Conservation (phyloP, 371 early-diverging fungal species). For the Mortierella sp. region DNA sequence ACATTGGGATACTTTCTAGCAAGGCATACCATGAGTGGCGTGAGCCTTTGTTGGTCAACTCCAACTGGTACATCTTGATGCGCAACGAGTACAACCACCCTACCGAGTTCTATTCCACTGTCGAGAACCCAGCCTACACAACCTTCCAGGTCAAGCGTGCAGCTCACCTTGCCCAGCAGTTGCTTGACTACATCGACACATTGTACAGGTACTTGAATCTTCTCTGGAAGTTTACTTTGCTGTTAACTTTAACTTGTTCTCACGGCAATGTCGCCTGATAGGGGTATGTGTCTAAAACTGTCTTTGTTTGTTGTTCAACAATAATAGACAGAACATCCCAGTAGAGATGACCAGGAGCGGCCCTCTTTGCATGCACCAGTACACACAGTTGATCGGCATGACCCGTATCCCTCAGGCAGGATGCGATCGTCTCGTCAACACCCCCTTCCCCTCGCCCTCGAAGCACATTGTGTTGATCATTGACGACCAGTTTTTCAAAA, state of each 20-base stretch:
- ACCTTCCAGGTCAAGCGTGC: slow-evolving; percentile 89
- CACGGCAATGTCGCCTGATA: not conserved
- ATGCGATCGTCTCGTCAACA: slow-evolving; percentile 71
- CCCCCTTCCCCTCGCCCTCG: slow-evolving; percentile 62
- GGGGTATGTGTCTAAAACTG: not conserved
- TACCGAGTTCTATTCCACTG: slow-evolving; percentile 60
- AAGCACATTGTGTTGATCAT: slow-evolving; percentile 82
- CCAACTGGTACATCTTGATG: slow-evolving; percentile 89
- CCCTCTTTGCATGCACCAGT: slow-evolving; percentile 90
- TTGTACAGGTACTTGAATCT: slow-evolving; percentile 67
- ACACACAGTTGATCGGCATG: slow-evolving; percentile 80
- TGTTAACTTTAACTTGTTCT: slow-evolving; percentile 1
- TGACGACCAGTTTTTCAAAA: slow-evolving; percentile 83
- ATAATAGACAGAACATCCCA: slow-evolving; percentile 62
- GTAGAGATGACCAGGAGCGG: slow-evolving; percentile 67
- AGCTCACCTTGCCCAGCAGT: slow-evolving; percentile 80
- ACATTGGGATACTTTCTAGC: slow-evolving; percentile 14
- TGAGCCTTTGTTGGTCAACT: slow-evolving; percentile 88
- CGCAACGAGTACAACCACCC: slow-evolving; percentile 80
- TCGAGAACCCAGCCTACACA: slow-evolving; percentile 65
- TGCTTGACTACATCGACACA: slow-evolving; percentile 81
- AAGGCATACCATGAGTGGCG: slow-evolving; percentile 93
- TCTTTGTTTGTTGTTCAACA: not conserved
- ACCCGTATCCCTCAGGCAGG: slow-evolving; percentile 84
- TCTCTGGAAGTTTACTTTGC: not conserved